phyloP scores from a whole-genome alignment of 2,329 filamentous ascomycete genomes.

The Drechslerella dactyloides region DNA sequence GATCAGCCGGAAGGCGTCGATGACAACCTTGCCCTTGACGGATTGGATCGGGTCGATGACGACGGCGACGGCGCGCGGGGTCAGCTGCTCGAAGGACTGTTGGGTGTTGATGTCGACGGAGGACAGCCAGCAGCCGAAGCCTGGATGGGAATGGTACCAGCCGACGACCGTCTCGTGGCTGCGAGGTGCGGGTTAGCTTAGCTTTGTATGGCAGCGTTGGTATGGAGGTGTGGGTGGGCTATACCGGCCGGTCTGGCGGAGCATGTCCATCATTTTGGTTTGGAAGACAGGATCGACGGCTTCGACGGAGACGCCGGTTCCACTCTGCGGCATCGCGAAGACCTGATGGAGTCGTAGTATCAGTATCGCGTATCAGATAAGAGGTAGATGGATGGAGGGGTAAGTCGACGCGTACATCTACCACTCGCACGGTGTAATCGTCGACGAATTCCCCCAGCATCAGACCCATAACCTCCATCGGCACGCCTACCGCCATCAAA shows the following conservation, averaged over 20 bases:
- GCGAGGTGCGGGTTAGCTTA: constrained; percentile 42
- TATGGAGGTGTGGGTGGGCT: background rate
- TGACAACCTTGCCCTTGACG: constrained; percentile 99
- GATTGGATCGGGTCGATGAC: constrained; percentile 99
- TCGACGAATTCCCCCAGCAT: constrained; percentile 99
- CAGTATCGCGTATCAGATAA: background rate
- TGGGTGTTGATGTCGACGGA: constrained; percentile 99
- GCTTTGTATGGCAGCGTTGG: constrained; percentile 2
- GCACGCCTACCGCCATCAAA: constrained; percentile 67
- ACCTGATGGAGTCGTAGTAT: constrained; percentile 58
- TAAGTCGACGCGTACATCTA: constrained; percentile 67
- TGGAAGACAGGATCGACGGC: constrained; percentile 98
- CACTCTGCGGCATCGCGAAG: constrained; percentile 98
- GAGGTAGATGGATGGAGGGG: background rate
- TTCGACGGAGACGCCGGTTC: constrained; percentile 96
- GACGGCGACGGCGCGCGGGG: constrained; percentile 92
- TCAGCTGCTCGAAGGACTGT: constrained; percentile 99
- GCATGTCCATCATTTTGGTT: constrained; percentile 99
- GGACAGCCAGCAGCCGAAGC: constrained; percentile 98
- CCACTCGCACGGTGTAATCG: constrained; percentile 96
- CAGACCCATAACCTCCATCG: constrained; percentile 99
- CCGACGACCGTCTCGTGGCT: constrained; percentile 97
- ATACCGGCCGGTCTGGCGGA: constrained; percentile 93
- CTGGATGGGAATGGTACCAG: constrained; percentile 99
- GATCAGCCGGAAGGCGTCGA: constrained; percentile 97